Conservation (phyloP, 2,329 filamentous ascomycete species). For the Cladosporium sp. region DNA sequence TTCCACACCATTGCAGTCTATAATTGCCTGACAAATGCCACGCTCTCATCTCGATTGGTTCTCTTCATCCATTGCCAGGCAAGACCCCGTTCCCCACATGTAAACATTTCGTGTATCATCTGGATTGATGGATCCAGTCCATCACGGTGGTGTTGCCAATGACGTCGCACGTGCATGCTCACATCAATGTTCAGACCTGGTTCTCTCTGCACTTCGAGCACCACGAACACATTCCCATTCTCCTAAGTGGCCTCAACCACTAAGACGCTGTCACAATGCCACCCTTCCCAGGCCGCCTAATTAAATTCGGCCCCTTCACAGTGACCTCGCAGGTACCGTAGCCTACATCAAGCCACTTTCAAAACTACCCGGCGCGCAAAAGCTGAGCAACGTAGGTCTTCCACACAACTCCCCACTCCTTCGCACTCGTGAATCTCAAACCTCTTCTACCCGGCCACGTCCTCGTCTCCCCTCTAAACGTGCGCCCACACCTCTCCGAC, state of each 20-base stretch:
- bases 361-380: background rate
- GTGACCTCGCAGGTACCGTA: constrained; percentile 40
- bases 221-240: too few species aligned
- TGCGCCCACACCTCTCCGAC: constrained; percentile 67
- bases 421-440: constrained; percentile 92
- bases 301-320: constrained; percentile 42
- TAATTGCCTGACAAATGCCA: too few species aligned
- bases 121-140: background rate
- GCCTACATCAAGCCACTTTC: background rate
- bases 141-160: background rate
- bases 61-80: too few species aligned
- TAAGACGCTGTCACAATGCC: constrained; percentile 10
- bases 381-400: constrained; percentile 64
- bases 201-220: too few species aligned
- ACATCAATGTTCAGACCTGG: background rate
- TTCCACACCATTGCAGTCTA: too few species aligned
- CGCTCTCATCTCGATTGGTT: too few species aligned
- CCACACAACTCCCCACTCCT: constrained; percentile 71
- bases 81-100: too few species aligned
- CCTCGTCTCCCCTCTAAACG: constrained; percentile 72
- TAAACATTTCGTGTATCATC: too few species aligned
- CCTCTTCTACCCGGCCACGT: constrained; percentile 91
- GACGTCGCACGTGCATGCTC: background rate
- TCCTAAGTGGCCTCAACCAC: too few species aligned
- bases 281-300: constrained; percentile 36